A percentile compares a stretch with the other conserved stretches of the same genome.
Conservation (phyloP, 2,329 filamentous ascomycete species). For the Elsinoe ampelina region DNA sequence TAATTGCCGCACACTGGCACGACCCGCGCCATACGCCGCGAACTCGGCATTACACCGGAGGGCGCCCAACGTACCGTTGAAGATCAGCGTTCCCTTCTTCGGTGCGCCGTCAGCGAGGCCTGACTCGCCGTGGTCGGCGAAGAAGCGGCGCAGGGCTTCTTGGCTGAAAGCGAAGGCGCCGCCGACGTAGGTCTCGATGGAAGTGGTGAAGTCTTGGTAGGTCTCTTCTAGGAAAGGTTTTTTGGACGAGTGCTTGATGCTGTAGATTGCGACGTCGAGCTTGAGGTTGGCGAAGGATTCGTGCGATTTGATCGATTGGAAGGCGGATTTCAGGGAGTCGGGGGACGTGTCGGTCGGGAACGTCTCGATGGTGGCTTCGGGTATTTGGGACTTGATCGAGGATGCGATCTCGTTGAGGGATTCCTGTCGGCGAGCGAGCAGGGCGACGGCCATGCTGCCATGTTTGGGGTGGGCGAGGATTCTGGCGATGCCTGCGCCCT, state of each 20-base stretch:
- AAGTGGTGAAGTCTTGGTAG: constrained; percentile 39
- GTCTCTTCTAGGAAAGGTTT: constrained; percentile 49
- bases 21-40: constrained; percentile 46
- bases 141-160: constrained; percentile 43
- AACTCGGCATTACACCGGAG: constrained; percentile 44
- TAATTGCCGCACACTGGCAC: constrained; percentile 45
- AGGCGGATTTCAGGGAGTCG: constrained; percentile 39
- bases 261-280: constrained; percentile 45
- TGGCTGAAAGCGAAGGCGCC: constrained; percentile 49
- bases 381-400: constrained; percentile 34
- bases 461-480: constrained; percentile 43
- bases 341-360: constrained; percentile 45
- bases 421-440: constrained; percentile 43
- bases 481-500: constrained; percentile 48
- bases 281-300: constrained; percentile 42
- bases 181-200: constrained; percentile 44
- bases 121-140: constrained; percentile 43
- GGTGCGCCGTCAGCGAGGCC: constrained; percentile 36
- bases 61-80: constrained; percentile 47
- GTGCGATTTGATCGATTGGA: constrained; percentile 42
- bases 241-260: constrained; percentile 46
- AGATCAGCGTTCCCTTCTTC: constrained; percentile 51
- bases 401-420: constrained; percentile 35
- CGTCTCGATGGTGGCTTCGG: constrained; percentile 40
- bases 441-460: constrained; percentile 47